Evolutionary conservation across 2,329 filamentous ascomycete species (phyloP), one percentile per base, ranked within the genome.

Genomic region (Drechmeria coniospora): DNA sequence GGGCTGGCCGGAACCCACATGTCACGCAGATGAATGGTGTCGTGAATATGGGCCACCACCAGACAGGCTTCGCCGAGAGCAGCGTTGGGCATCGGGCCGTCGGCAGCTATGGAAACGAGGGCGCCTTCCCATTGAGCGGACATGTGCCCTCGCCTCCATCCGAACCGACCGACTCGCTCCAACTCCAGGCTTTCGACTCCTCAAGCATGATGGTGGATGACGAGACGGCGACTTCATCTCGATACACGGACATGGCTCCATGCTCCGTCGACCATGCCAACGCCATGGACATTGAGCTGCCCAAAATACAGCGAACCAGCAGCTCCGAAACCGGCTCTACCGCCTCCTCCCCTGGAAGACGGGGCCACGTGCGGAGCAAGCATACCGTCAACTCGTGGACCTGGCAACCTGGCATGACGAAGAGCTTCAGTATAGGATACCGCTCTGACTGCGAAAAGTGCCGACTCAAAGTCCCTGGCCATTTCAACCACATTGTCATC

Each of bases 391-490:
- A 70, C 43, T 61, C 59, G 31, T 73, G 68, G 68, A 73, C 68
- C 2, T 57, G 61, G 42, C 65, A 72, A 34, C 66, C 68, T 0
- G 68, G 68, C 37, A 72, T 71, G 65, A 79, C 77, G 53, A 70
- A 68, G 47, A 72, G 66, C 35, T 77, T 84, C 48, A 79, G 76
- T 42, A 82, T 84, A 69, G 79, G 79, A 27, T 84, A 77, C 54
- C 62, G 79, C 36, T 65, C 74, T 9, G 79, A 82, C 49, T 86
- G 79, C 46, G 78, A 83, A 35, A 83, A 83, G 51, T 86, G 79
- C 52, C 66, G 65, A 24, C 62, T 68, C 46, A 79, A 74, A 46
- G 75, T 82, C 6, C 79, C 79, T 0, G 79, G 79, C 1, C 79
- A 86, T 47, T 84, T 82, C 46, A 83, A 79, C 44, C 79, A 86